Percentiles rank a stretch among this genome's conserved stretches.
Conservation (phyloP, 352 stramenopile genomes). For the Phytophthora litchii region DNA sequence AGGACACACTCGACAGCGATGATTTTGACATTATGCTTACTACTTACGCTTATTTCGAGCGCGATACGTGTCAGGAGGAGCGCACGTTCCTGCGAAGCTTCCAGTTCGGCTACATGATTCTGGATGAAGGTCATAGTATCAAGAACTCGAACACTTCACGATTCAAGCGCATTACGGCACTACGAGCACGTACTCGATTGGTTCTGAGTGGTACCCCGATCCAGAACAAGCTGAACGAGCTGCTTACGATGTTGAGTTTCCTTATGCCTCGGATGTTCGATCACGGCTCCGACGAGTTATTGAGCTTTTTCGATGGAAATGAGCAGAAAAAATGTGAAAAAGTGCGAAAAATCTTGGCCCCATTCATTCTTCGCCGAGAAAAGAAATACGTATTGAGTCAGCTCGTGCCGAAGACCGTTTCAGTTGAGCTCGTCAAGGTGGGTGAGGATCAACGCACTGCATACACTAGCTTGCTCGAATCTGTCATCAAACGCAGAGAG, state of each 20-base stretch:
- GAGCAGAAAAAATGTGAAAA: constrained; percentile 85
- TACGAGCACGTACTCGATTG: constrained; percentile 75
- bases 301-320: constrained; percentile 83
- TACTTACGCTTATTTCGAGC: constrained; percentile 93
- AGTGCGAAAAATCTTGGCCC: constrained; percentile 94
- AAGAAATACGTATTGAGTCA: constrained; percentile 96
- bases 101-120: constrained; percentile 91
- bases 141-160: constrained; percentile 92
- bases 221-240: constrained; percentile 89
- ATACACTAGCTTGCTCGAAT: constrained; percentile 86
- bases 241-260: constrained; percentile 92
- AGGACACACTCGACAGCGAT: constrained; percentile 51
- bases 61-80: constrained; percentile 85
- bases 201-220: constrained; percentile 90
- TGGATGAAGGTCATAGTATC: constrained; percentile 94
- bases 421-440: constrained; percentile 87
- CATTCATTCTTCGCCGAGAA: constrained; percentile 96
- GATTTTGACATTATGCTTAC: constrained; percentile 89
- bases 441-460: constrained; percentile 73
- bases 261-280: constrained; percentile 93
- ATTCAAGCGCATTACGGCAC: constrained; percentile 88
- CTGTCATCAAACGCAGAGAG: constrained; percentile 72
- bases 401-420: constrained; percentile 85
- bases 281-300: constrained; percentile 77
- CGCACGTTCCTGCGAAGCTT: constrained; percentile 80